These are phyloP conservation scores for Raffaelea ambrosiae DNA, from an alignment of 2,329 filamentous ascomycete species.

Conservation along the genomic window DNA sequence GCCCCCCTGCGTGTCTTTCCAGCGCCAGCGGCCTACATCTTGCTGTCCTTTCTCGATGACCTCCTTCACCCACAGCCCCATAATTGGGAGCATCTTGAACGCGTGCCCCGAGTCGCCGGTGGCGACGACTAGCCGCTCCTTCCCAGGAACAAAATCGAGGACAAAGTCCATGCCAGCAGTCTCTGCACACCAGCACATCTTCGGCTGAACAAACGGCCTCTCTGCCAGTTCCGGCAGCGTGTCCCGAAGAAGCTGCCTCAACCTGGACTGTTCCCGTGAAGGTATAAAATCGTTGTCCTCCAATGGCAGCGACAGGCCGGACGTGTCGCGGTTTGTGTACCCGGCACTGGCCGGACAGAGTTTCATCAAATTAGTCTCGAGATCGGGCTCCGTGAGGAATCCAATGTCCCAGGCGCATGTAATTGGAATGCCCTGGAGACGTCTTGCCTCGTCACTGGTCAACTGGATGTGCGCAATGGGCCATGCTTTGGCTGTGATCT, in stretches of 20 bases:
- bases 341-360: conserved; percentile 51
- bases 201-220: conserved; percentile 44
- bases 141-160: conserved; percentile 48
- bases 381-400: conserved; percentile 59
- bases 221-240: conserved; percentile 44
- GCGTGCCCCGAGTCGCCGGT: conserved; percentile 54
- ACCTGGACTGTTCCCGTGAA: conserved; percentile 38
- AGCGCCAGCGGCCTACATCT: conserved; percentile 37
- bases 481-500: conserved; percentile 49
- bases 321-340: conserved; percentile 30
- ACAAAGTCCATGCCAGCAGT: conserved; percentile 51
- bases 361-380: conserved; percentile 47
- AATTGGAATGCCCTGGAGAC: conserved; percentile 49
- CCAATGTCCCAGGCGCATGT: conserved; percentile 53
- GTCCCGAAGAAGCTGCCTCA: conserved; percentile 40
- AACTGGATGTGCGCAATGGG: conserved; percentile 51
- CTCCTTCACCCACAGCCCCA: conserved; percentile 45
- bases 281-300: conserved; percentile 41
- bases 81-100: conserved; percentile 54
- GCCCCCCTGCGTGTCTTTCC: conserved; percentile 27
- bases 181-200: conserved; percentile 57
- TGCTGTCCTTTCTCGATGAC: conserved; percentile 37
- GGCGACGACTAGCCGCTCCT: conserved; percentile 37
- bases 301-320: conserved; percentile 21
- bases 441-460: conserved; percentile 41